Evolutionary conservation across 208 protist genomes (phyloP), one percentile per base, ranked within the genome.

Genomic region (Trypanosoma melophagium): DNA sequence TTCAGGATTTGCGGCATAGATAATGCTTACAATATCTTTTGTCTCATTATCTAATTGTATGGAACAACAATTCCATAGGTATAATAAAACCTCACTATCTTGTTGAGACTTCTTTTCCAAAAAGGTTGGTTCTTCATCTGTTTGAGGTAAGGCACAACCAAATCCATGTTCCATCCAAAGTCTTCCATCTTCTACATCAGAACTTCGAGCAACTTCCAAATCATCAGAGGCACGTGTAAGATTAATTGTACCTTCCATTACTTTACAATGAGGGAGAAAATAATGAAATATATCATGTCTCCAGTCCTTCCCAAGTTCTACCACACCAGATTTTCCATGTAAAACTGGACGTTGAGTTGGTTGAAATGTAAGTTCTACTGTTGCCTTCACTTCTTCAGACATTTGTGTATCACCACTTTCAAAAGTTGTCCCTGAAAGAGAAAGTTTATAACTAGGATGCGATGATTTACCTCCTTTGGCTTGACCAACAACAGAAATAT

Each of bases 141-240:
- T 83, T 54, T 67, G 69, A 4, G 84, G 79, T 19, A 90, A 59
- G 10, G 78, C 77, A 47, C 74, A 76, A 24, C 81, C 81, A 54
- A 90, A 87, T 31, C 59, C 62, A 74, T 87, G 81, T 45, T 87
- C 78, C 60, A 87, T 75, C 76, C 81, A 90, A 16, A 80, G 44
- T 40, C 50, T 65, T 12, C 79, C 81, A 22, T 66, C 60, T 38
- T 53, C 66, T 0, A 90, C 25, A 24, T 78, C 57, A 10, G 74
- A 40, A n/a, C 80, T 70, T 35, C 74, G 64, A 2, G 59, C 68
- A 22, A 80, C 31, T 58, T 87, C 79, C 25, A 80, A 50, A 53
- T 73, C 67, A 64, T 85, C 81, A 3, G 84, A 81, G 24, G 79
- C 79, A 38, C 77, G 71, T 8, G 71, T 77, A 22, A 90, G 56